phyloP scores from a whole-genome alignment of 495 filamentous ascomycete genomes.

The Symbiotaphrina buchneri region DNA sequence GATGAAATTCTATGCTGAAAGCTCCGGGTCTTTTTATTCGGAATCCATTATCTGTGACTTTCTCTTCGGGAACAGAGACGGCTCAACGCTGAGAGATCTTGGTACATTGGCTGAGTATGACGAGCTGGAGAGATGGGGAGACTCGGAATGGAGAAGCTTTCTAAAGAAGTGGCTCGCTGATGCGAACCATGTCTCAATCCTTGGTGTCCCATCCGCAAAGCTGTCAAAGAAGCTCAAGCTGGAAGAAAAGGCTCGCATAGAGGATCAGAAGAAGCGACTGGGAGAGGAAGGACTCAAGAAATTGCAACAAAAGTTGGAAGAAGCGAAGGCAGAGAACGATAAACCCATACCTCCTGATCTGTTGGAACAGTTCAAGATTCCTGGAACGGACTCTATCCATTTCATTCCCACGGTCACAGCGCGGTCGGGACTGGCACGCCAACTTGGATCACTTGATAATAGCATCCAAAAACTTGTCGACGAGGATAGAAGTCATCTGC shows the following conservation, averaged over 20 bases:
- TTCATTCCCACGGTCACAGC: conserved; percentile 82
- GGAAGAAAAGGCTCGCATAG: conserved; percentile 35
- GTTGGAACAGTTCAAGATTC: conserved; percentile 61
- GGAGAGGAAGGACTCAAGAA: conserved; percentile 45
- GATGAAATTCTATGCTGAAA: conserved; percentile 59
- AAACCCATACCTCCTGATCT: conserved; percentile 53
- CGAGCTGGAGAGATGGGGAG: conserved; percentile 51
- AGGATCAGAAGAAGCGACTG: conserved; percentile 34
- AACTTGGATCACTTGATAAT: conserved; percentile 42
- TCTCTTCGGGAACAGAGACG: conserved; percentile 70
- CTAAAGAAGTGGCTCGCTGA: conserved; percentile 68
- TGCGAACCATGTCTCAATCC: conserved; percentile 63
- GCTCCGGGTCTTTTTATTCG: conserved; percentile 48
- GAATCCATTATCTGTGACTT: conserved; percentile 74
- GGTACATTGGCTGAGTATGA: conserved; percentile 53
- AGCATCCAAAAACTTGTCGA: conserved; percentile 58
- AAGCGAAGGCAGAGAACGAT: conserved; percentile 62
- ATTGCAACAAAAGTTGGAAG: conserved; percentile 52
- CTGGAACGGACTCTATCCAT: conserved; percentile 68
- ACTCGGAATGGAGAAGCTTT: conserved; percentile 63
- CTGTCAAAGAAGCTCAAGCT: conserved; percentile 50
- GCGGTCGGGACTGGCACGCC: conserved; percentile 55
- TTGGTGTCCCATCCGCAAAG: conserved; percentile 37
- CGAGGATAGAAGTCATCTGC: conserved; percentile 32
- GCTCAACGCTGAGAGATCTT: conserved; percentile 48